Base-by-base conservation (phyloP, 2,329 filamentous ascomycete genomes). In the Aspergillus sp. region DNA sequence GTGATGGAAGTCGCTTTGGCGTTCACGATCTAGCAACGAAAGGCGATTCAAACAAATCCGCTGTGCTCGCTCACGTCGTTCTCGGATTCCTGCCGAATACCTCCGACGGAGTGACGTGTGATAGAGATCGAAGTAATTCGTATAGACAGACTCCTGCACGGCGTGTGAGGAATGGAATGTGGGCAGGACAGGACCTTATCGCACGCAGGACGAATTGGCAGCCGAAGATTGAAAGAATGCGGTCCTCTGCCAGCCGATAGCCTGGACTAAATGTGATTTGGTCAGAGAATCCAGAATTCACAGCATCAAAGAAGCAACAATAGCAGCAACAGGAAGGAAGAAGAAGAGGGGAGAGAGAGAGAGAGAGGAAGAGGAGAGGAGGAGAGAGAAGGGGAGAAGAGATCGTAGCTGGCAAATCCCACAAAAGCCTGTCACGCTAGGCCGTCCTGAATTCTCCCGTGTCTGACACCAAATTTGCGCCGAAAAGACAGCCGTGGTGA, bases 361-460 rank as follows among this genome's bases (percentile, higher is more conserved):
- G 54, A 56, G 51, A 57, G 57, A 58, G 48, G 52, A 52, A 39
- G 39, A 52, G 52, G 41, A 50, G 35, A 46, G 44, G 46, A 33
- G 29, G 45, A 45, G 49, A 56, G 52, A 58, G 61, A 59, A 58
- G 59, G 54, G 48, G 52, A 54, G 46, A 47, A 62, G 60, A 61
- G 55, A 62, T 62, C 62, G 64, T 67, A 69, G 62, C 62, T 66
- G 55, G 51, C 50, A 47, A 54, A 59, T 52, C 56, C 19, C 19
- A 19, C 19, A 19, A 19, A 19, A 19, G 19, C 47, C 54, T 46
- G 55, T 58, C 53, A 58, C 44, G 41, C 45, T 54, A 48, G 32
- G 29, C 29, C 40, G n/a, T 29, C n/a, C 29, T 30, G 28, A 7
- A 42, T 3, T 9, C n/a, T n/a, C 19, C 7, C 35, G 35, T 38